Conservation (phyloP, 192 early-diverging fungal species). For the Helicostylum pulchrum region DNA sequence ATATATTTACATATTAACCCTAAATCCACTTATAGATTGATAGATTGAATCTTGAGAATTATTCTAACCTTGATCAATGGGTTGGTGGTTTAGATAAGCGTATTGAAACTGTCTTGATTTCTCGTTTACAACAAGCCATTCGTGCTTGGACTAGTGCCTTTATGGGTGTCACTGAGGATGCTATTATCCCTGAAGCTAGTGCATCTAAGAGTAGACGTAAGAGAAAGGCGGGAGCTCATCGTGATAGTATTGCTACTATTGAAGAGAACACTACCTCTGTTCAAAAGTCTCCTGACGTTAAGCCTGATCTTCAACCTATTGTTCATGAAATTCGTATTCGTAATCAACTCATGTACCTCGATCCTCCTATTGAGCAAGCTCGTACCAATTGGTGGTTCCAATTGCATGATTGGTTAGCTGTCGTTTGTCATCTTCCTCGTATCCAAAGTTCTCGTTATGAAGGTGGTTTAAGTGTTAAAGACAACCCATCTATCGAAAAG, state of each 20-base stretch:
- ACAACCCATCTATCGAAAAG: slow-evolving; percentile 47
- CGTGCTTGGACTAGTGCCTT: slow-evolving; percentile 72
- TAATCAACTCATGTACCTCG: slow-evolving; percentile 96
- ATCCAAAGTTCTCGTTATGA: slow-evolving; percentile 92
- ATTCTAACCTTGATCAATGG: slow-evolving; percentile 92
- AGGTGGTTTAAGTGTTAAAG: slow-evolving; percentile 62
- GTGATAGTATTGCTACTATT: slow-evolving; percentile 33
- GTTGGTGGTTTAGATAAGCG: slow-evolving; percentile 75
- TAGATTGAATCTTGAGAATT: slow-evolving; percentile 88
- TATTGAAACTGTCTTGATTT: slow-evolving; percentile 73
- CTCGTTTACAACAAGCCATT: slow-evolving; percentile 75
- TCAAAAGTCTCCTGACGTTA: slow-evolving; percentile 45
- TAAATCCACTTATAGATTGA: slow-evolving; percentile 60
- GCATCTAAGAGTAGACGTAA: slow-evolving; percentile 43
- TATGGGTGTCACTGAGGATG: slow-evolving; percentile 46
- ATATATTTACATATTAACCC: background rate
- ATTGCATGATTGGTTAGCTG: slow-evolving; percentile 91
- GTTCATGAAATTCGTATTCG: slow-evolving; percentile 87
- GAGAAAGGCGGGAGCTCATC: slow-evolving; percentile 31
- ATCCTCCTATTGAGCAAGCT: slow-evolving; percentile 94
- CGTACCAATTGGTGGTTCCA: slow-evolving; percentile 83
- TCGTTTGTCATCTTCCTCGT: slow-evolving; percentile 80
- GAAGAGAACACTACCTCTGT: slow-evolving; percentile 31
- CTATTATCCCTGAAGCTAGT: slow-evolving; percentile 41
- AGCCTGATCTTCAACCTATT: slow-evolving; percentile 63